These are phyloP conservation scores for Physaria fendleri DNA, from an alignment of 345 rosid species.

Conservation along the genomic window DNA sequence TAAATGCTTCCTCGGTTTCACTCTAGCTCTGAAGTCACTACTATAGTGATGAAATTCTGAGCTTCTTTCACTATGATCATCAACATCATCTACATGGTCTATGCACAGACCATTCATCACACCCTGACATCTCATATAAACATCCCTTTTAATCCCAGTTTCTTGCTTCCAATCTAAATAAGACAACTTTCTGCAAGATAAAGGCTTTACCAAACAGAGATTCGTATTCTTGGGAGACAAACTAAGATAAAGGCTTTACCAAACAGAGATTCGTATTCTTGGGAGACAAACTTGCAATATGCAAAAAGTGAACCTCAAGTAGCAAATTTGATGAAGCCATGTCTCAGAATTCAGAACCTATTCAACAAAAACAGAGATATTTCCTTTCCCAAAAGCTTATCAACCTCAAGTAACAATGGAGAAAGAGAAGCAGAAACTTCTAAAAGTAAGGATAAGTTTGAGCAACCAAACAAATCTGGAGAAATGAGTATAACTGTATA, in stretches of 20 bases:
- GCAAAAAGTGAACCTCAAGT: slow-evolving; percentile 29
- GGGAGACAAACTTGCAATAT: slow-evolving; percentile 18
- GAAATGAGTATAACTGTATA: slow-evolving; percentile 15
- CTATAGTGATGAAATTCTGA: slow-evolving; percentile 21
- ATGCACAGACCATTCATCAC: slow-evolving; percentile 35
- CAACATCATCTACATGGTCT: slow-evolving; percentile 35
- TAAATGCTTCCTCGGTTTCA: slow-evolving; percentile 17
- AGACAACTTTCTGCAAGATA: slow-evolving; percentile 8
- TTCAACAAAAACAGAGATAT: neutral
- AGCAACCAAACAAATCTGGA: slow-evolving; percentile 5
- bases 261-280: slow-evolving; percentile 21
- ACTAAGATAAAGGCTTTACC: slow-evolving; percentile 17
- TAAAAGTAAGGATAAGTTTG: neutral
- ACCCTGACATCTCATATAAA: slow-evolving; percentile 28
- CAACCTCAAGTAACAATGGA: too few relatives aligned
- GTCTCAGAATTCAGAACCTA: slow-evolving; percentile 8
- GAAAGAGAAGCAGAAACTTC: neutral
- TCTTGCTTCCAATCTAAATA: slow-evolving; percentile 26
- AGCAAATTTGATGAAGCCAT: slow-evolving; percentile 45
- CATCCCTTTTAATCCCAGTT: slow-evolving; percentile 17
- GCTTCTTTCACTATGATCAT: slow-evolving; percentile 31
- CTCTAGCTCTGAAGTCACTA: slow-evolving; percentile 26
- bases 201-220: slow-evolving; percentile 14
- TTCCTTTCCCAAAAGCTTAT: neutral
- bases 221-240: slow-evolving; percentile 21